Evolutionary conservation across 192 early-diverging fungal genomes (phyloP).

Genomic region (Coemansia sp.): DNA sequence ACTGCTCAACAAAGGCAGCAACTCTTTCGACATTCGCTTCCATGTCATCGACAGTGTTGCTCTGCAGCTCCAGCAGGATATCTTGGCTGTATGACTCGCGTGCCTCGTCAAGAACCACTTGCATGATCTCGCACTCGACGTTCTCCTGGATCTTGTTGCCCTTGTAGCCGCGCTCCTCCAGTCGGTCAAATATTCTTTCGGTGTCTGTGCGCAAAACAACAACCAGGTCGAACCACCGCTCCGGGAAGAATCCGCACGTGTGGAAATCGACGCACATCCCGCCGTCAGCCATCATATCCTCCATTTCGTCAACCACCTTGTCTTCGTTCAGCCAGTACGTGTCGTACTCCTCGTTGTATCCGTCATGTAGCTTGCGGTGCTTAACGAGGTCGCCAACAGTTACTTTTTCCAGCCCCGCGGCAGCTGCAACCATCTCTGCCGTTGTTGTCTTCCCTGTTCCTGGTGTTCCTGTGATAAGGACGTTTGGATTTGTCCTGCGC

Average conservation of each 20-base stretch:
- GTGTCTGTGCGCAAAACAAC: conserved; percentile 86
- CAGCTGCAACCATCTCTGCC: conserved; percentile 74
- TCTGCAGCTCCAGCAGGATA: conserved; percentile 78
- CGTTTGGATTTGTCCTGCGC: conserved; percentile 62
- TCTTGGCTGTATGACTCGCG: conserved; percentile 76
- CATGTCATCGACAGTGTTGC: conserved; percentile 86
- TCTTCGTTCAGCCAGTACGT: conserved; percentile 91
- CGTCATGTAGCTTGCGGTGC: conserved; percentile 80
- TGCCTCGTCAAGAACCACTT: conserved; percentile 89
- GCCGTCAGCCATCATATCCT: conserved; percentile 73
- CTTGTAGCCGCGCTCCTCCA: conserved; percentile 77
- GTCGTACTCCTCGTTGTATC: conserved; percentile 84
- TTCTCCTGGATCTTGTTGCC: conserved; percentile 89
- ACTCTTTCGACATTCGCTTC: conserved; percentile 86
- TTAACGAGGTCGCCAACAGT: conserved; percentile 89
- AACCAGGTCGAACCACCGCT: conserved; percentile 97
- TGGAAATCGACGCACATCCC: conserved; percentile 93
- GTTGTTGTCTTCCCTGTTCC: conserved; percentile 83
- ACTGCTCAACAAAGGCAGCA: conserved; percentile 63
- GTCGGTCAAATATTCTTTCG: conserved; percentile 72
- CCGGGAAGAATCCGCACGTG: conserved; percentile 93
- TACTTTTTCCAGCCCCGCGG: conserved; percentile 72
- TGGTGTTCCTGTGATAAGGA: conserved; percentile 83
- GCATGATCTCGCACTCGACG: conserved; percentile 97
- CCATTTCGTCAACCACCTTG: conserved; percentile 91